Evolutionary conservation across 257 asterid species (phyloP), one percentile per base, ranked within the genome.

Genomic region (Ocimum tenuiflorum): DNA sequence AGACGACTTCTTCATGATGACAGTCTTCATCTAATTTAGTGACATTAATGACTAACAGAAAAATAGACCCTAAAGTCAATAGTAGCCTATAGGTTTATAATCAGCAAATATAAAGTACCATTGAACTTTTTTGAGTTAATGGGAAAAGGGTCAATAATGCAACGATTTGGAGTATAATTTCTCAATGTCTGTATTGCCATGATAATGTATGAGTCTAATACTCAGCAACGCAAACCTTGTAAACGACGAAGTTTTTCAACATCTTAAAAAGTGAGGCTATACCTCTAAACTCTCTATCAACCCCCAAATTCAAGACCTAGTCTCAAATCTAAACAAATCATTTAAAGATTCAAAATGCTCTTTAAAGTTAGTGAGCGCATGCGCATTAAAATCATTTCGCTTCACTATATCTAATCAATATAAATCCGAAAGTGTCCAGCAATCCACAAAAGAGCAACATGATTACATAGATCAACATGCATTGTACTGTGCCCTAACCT

Each of bases 401-500:
- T 31, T 31, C 4, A 27, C 31, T 1, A 27, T 27, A 2, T 27
- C 2, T 27, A 27, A 1, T 27, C 31, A 27, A 27, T 4, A 27
- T 27, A 1, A n/a, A 27, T 27, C 31, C 31, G 4, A 27, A 27
- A 27, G 4, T 1, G 31, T 27, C 31, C 31, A 27, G 0, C 19
- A 17, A 41, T 9, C 11, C 15, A 57, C 20, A 46, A 33, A 62
- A 35, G 4, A 24, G 27, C n/a, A 51, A 45, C 70, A 74, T 46
- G 46, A 48, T 33, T 2, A 8, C 20, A 49, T 18, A 63, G 8
- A 17, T 57, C 46, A 45, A 18, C 38, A 61, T 39, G 42, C 49
- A 53, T 58, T 73, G 75, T 48, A 56, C 63, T 73, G 77, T 69
- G 59, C 71, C 75, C 13, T 55, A 33, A 33, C 73, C 81, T 41